Evolutionary conservation across 495 filamentous ascomycete species (phyloP).

Genomic region (Xylaria curta): DNA sequence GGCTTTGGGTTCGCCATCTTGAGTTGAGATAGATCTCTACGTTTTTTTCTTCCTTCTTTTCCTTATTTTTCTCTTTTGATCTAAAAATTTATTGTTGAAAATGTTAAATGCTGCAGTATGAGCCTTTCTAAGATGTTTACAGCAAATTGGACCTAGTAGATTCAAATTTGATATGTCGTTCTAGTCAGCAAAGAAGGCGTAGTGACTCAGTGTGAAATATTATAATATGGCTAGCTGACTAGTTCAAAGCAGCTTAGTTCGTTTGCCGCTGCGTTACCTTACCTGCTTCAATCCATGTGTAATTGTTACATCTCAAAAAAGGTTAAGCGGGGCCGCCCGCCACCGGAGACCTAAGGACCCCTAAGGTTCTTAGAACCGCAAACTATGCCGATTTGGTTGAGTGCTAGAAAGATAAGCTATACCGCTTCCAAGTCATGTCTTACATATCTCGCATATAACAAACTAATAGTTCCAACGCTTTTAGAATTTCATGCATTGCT

Average conservation of each 20-base stretch:
- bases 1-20: conserved; percentile 33
- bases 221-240: neutral
- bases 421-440: neutral
- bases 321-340: conserved; percentile 2
- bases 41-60: neutral
- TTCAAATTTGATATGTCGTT: neutral
- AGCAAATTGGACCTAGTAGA: neutral
- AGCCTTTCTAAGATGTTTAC: neutral
- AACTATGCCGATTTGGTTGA: neutral
- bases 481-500: neutral
- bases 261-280: neutral
- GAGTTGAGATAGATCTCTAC: neutral
- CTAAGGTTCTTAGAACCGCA: neutral
- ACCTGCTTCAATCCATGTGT: neutral
- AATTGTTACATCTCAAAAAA: conserved; percentile 4
- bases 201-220: neutral
- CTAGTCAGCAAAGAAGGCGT: neutral
- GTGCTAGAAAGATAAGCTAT: neutral
- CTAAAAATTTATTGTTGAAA: neutral
- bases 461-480: neutral
- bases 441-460: neutral
- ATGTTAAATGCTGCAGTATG: neutral
- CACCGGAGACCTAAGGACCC: conserved; percentile 9
- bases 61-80: neutral
- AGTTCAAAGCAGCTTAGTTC: neutral